Conservation (phyloP, 495 filamentous ascomycete species). For the Trichoderma erinaceum region DNA sequence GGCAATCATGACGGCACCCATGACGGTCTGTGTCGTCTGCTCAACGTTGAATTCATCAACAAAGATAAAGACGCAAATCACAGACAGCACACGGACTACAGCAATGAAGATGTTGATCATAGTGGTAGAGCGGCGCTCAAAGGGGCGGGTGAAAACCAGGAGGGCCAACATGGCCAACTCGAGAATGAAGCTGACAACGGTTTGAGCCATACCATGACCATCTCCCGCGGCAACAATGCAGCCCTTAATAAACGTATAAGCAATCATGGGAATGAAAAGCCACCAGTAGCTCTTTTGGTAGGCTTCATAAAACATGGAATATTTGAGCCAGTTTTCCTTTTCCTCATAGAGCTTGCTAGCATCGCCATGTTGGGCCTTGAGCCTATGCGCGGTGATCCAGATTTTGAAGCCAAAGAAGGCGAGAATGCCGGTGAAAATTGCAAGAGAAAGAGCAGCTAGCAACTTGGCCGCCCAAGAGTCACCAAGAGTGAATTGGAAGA, state of each 20-base stretch:
- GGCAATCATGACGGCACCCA: conserved; percentile 80
- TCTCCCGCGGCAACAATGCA: conserved; percentile 80
- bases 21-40: conserved; percentile 91
- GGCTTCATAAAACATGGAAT: conserved; percentile 94
- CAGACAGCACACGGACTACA: conserved; percentile 86
- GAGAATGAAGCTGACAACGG: conserved; percentile 69
- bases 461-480: conserved; percentile 94
- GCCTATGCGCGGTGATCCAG: conserved; percentile 64
- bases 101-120: conserved; percentile 93
- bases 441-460: conserved; percentile 77
- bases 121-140: conserved; percentile 75
- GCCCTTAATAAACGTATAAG: conserved; percentile 91
- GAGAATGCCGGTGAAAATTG: conserved; percentile 70
- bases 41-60: conserved; percentile 87
- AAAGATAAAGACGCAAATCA: conserved; percentile 85
- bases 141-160: conserved; percentile 79
- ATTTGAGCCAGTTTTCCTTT: conserved; percentile 87
- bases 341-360: conserved; percentile 70
- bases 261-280: conserved; percentile 84
- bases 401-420: conserved; percentile 78
- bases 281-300: conserved; percentile 94
- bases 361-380: conserved; percentile 71
- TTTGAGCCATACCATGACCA: conserved; percentile 79
- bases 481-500: conserved; percentile 88
- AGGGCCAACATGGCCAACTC: conserved; percentile 66